These are phyloP conservation scores for Blastobotrys raffinosifermentans DNA, from an alignment of 1,139 yeast species.

Conservation along the genomic window DNA sequence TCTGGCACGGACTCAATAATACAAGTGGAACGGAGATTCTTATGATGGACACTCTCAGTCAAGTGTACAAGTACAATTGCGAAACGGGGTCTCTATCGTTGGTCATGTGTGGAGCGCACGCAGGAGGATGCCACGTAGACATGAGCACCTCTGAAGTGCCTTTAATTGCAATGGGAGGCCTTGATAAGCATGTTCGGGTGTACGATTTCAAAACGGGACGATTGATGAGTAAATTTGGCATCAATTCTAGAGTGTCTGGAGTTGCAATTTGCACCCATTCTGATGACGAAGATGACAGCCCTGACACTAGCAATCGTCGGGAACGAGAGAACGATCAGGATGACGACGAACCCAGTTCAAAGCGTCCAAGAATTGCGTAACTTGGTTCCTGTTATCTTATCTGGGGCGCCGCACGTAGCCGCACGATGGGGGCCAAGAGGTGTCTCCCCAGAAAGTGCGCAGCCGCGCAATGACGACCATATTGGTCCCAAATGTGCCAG, in stretches of 20 bases:
- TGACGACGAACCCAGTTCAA: too few species aligned
- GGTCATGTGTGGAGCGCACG: conserved; percentile 13
- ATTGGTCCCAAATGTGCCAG: too few species aligned
- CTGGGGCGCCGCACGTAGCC: too few species aligned
- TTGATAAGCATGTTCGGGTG: conserved; percentile 71
- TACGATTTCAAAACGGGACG: conserved; percentile 56
- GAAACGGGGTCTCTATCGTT: background rate
- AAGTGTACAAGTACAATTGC: conserved; percentile 21
- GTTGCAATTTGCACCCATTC: too few species aligned
- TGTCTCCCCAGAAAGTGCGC: too few species aligned
- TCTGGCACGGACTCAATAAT: conserved; percentile 17
- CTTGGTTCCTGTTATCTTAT: too few species aligned
- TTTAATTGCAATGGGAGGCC: conserved; percentile 55
- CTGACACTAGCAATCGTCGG: too few species aligned
- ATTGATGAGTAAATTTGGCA: conserved; percentile 55
- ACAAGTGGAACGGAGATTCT: conserved; percentile 9
- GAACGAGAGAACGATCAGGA: too few species aligned
- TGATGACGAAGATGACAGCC: too few species aligned
- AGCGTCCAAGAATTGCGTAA: too few species aligned
- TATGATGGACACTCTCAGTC: conserved; percentile 26
- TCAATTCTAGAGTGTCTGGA: conserved; percentile 58
- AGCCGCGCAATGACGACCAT: too few species aligned
- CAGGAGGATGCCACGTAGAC: background rate
- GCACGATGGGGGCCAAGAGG: too few species aligned
- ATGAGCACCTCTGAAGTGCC: conserved; percentile 10